Evolutionary conservation across 805 yeast genomes (phyloP), one percentile per base, ranked within the genome.

Genomic region (Pichia heedii): DNA sequence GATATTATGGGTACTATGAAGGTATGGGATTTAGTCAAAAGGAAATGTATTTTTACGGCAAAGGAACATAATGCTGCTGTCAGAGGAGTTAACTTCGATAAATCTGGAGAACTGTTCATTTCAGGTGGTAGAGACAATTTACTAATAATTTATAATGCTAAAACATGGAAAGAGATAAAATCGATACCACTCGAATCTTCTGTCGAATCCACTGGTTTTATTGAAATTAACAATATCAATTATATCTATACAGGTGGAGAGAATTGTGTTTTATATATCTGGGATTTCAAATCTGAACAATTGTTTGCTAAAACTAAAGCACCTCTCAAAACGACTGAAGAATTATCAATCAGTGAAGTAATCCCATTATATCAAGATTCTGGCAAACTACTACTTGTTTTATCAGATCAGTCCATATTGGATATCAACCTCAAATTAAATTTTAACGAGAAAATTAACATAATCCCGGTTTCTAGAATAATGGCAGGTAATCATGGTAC

Each of bases 401-500:
- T 82, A 13, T 83, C 95, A 32, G 98, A 93, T 65, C 97, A 93
- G 63, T 82, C 96, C 0, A 62, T 93, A 15, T 52, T 60, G 5
- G 60, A 66, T 34, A 37, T 59, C 6, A 55, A 57, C 36, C 22
- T 54, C 2, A 41, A 56, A 10, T 40, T 46, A 12, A 61, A 54
- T 4, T 50, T 65, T 15, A 56, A 59, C 32, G 54, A 57, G 4
- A 53, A 54, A 4, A 55, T 54, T 8, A 52, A 51, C 22, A 35
- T 55, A 9, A 58, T 83, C n/a, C 70, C 72, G 18, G 57, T 74
- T 2, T 54, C 61, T 8, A 68, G 79, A 43, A 71, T 77, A 35
- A 70, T 88, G 52, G 93, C 96, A 1, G 97, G 97, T 52, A 88
- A 88, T 61, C 96, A 90, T 63, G 97, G 97, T 45, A 90, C 93